Evolutionary conservation across 768 basidiomycete species (phyloP).

Genomic region (Gymnopilus dilepis): DNA sequence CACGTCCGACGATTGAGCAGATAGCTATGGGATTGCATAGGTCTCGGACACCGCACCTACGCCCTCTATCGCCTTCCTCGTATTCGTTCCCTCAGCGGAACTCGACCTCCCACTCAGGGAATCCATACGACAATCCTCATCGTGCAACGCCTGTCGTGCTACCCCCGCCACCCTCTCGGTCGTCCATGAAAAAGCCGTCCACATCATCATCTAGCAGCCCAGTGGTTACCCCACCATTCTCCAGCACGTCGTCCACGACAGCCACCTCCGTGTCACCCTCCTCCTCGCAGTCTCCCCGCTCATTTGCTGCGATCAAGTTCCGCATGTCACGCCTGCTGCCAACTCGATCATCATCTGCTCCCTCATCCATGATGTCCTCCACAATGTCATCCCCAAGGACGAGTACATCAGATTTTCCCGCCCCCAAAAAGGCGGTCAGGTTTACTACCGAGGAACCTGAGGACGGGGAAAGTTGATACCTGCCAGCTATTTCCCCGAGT

Average conservation of each 20-base stretch:
- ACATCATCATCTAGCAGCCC: slow-evolving; percentile 45
- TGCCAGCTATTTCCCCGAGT: neutral
- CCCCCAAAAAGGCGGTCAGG: slow-evolving; percentile 64
- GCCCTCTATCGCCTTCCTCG: slow-evolving; percentile 41
- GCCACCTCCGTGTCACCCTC: slow-evolving; percentile 47
- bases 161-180: slow-evolving; percentile 64
- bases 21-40: slow-evolving; percentile 83
- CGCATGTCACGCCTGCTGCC: slow-evolving; percentile 61
- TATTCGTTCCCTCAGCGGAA: slow-evolving; percentile 39
- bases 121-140: slow-evolving; percentile 29
- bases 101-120: slow-evolving; percentile 29
- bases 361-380: slow-evolving; percentile 39
- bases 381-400: slow-evolving; percentile 43
- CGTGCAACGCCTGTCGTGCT: slow-evolving; percentile 38
- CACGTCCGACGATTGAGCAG: slow-evolving; percentile 72
- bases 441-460: slow-evolving; percentile 53
- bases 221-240: slow-evolving; percentile 37
- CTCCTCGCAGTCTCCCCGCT: slow-evolving; percentile 32
- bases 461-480: slow-evolving; percentile 14
- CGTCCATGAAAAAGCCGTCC: slow-evolving; percentile 65
- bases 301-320: slow-evolving; percentile 44
- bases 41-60: slow-evolving; percentile 76
- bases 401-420: slow-evolving; percentile 36
- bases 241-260: slow-evolving; percentile 53
- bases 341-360: slow-evolving; percentile 44